phyloP scores from a whole-genome alignment of 2,329 filamentous ascomycete species.

The Ophiostoma perfectum region DNA sequence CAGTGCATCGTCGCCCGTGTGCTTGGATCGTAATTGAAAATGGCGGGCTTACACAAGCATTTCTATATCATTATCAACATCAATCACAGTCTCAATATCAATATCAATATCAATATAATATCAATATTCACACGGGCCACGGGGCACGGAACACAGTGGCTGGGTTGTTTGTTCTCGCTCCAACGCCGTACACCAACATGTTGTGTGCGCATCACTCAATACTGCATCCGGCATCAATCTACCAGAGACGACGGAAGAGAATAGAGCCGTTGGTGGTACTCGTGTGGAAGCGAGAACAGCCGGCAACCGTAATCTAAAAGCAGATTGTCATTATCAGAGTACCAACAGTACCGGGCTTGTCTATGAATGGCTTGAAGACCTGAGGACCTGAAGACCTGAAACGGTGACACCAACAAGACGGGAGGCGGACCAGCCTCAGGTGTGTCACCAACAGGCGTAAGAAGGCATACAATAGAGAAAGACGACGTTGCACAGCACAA shows the following conservation, averaged over 20 bases:
- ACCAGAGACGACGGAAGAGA: background rate
- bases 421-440: slow-evolving; percentile 1
- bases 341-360: background rate
- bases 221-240: background rate
- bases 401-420: background rate
- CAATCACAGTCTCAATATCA: no score
- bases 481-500: background rate
- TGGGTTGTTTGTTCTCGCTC: no score
- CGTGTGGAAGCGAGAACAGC: slow-evolving; percentile 6
- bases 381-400: background rate
- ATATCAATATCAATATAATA: no score
- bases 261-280: background rate
- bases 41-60: no score
- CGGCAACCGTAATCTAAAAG: background rate
- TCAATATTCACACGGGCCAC: no score
- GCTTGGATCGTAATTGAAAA: no score
- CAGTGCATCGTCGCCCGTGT: no score
- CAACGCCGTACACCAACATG: no score
- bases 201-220: background rate
- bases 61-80: no score
- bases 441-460: background rate
- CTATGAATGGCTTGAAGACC: background rate
- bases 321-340: background rate
- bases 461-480: background rate
- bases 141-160: background rate